Percentiles rank a stretch among this genome's conserved stretches.
phyloP scores from a whole-genome alignment of 208 protist genomes.

The Leishmania gerbilli region DNA sequence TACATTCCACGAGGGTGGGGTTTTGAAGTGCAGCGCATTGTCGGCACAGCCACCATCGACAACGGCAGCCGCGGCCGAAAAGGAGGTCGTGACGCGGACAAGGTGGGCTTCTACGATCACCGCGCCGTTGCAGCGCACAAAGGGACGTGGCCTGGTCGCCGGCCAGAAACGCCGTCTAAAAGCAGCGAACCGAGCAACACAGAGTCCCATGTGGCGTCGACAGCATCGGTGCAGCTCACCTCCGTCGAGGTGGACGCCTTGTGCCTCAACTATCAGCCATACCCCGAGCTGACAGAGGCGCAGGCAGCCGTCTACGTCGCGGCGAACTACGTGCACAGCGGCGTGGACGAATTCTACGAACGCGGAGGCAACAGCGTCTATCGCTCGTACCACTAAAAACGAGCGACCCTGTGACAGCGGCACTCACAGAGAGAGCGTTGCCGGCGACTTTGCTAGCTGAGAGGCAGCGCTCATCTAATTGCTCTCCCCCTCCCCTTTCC shows the following conservation, averaged over 20 bases:
- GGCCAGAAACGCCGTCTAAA: not conserved
- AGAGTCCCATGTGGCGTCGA: not conserved
- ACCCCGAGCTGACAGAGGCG: conserved; percentile 55
- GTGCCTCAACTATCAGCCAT: conserved; percentile 64
- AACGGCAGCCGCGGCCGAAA: not conserved
- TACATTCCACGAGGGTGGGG: conserved; percentile 76
- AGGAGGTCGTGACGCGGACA: not conserved
- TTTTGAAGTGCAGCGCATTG: conserved; percentile 60
- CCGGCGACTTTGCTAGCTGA: not conserved
- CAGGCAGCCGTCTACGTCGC: conserved; percentile 75
- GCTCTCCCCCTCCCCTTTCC: not conserved
- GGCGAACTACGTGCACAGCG: conserved; percentile 78
- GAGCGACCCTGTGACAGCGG: not conserved
- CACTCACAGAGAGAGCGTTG: not conserved
- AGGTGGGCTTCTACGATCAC: conserved; percentile 17
- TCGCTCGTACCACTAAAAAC: conserved; percentile 55
- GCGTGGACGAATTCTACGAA: conserved; percentile 77
- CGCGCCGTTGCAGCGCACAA: conserved; percentile 6
- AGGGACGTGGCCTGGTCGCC: not conserved
- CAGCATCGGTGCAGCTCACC: not conserved
- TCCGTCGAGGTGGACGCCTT: conserved; percentile 59
- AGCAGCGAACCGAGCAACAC: not conserved
- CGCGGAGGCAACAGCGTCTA: conserved; percentile 70
- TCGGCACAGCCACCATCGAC: conserved; percentile 46
- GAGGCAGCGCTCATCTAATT: not conserved